Evolutionary conservation across 2,329 filamentous ascomycete genomes (phyloP).

Genomic region (Botrytis cinerea): DNA sequence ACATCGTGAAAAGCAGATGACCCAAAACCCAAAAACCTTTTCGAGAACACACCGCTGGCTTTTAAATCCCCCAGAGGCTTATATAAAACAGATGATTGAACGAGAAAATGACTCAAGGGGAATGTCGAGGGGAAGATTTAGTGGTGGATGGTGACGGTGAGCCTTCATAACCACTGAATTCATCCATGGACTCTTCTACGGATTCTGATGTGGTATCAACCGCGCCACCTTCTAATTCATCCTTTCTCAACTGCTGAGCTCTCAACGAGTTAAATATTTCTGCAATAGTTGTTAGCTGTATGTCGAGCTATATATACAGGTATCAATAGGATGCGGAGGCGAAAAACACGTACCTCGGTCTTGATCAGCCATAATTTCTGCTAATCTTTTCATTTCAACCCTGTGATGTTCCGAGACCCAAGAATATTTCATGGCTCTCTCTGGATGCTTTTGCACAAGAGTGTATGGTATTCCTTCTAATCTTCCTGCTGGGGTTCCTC

Average conservation of each 20-base stretch:
- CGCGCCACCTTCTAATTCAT: neutral
- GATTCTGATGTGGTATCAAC: neutral
- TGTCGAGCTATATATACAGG: neutral
- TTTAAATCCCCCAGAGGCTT: neutral
- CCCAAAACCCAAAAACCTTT: neutral
- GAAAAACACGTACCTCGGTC: slow-evolving; percentile 10
- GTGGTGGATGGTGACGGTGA: slow-evolving; percentile 4
- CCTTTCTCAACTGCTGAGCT: slow-evolving; percentile 3
- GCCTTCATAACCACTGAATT: slow-evolving; percentile 3
- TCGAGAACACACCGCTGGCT: neutral
- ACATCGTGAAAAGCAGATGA: neutral
- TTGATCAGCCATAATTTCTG: neutral
- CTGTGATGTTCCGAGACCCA: slow-evolving; percentile 26
- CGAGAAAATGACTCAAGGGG: neutral
- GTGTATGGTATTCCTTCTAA: slow-evolving; percentile 23
- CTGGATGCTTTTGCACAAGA: slow-evolving; percentile 26
- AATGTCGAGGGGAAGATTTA: neutral
- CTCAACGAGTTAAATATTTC: neutral
- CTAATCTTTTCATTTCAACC: slow-evolving; percentile 18
- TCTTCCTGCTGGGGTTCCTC: slow-evolving; percentile 22
- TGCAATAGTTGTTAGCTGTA: neutral
- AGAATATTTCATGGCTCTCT: slow-evolving; percentile 23
- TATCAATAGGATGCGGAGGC: neutral
- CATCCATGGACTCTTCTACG: neutral
- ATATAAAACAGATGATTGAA: neutral